A percentile compares a stretch with the other conserved stretches of the same genome.
Conservation (phyloP, 1,284 basidiomycete genomes). For the Inonotus obliquus region DNA sequence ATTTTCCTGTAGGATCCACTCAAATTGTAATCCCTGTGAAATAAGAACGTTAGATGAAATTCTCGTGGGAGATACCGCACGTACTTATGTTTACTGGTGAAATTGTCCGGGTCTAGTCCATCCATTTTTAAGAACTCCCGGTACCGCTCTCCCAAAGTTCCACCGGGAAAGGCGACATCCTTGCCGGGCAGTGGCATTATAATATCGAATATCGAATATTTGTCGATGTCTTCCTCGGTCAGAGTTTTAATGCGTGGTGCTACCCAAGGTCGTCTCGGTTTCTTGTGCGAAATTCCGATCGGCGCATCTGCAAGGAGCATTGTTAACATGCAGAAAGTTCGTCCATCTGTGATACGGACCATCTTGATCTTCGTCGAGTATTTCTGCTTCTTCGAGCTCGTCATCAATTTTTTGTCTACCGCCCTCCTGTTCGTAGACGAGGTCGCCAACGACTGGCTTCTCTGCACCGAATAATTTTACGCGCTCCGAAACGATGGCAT, state of each 20-base stretch:
- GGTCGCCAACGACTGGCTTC: constrained; percentile 79
- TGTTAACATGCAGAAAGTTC: background rate
- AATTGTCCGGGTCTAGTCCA: constrained; percentile 84
- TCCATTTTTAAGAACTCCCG: constrained; percentile 76
- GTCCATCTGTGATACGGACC: constrained; percentile 30
- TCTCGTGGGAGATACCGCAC: constrained; percentile 23
- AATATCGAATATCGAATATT: constrained; percentile 89
- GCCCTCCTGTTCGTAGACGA: constrained; percentile 52
- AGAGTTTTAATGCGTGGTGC: constrained; percentile 72
- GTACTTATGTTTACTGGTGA: constrained; percentile 84
- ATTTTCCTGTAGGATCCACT: constrained; percentile 93
- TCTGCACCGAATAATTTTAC: constrained; percentile 75
- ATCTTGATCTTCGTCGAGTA: constrained; percentile 37
- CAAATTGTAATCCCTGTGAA: constrained; percentile 80
- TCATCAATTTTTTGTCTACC: constrained; percentile 38
- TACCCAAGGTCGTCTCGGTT: constrained; percentile 47
- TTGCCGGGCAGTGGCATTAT: constrained; percentile 94
- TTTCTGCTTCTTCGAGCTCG: constrained; percentile 26
- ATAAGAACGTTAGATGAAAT: background rate
- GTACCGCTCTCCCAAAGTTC: constrained; percentile 79
- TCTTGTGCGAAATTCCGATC: constrained; percentile 27
- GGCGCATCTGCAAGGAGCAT: constrained; percentile 2
- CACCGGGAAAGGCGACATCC: constrained; percentile 86
- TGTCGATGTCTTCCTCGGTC: constrained; percentile 67
- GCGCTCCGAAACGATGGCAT: constrained; percentile 90